Base-by-base conservation (phyloP, 2,329 filamentous ascomycete genomes). In the Penicillium sclerotigenum region DNA sequence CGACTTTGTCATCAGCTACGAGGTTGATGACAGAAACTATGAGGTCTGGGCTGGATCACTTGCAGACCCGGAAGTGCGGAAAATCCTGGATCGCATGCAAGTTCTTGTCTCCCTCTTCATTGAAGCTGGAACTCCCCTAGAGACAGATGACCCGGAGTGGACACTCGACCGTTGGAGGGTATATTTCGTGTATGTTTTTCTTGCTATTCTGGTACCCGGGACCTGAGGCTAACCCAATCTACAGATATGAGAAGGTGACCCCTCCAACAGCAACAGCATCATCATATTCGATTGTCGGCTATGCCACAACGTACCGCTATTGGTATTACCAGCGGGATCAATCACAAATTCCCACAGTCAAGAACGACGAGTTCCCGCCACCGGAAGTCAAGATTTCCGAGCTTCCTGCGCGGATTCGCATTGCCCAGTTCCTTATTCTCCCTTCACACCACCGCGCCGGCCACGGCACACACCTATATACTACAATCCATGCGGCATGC, bases 371-470 rank as follows among this genome's bases (percentile, higher is more conserved):
- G 28, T 77, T 77, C 58, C 77, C 75, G 28, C 77, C 49, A 56
- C 71, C 62, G 67, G 76, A 71, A 50, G 69, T 80, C 46, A 68
- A 74, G n/a, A 78, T 87, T 61, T 72, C 83, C 5, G 77, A 87
- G 47, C 81, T 92, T 2, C 88, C 90, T 13, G 88, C 87, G 65
- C 86, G 93, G 37, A 85, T 90, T 57, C 84, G 95, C 42, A 90
- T 99, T 62, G 96, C 93, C 0, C 94, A 99, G 72, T 97, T 97
- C 73, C 70, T 99, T 58, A 87, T 99, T 60, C 80, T 99, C 11
- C 92, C 92, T 2, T 88, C 91, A 6, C 96, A 91, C 73, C 92
- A 97, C 71, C 82, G 84, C 59, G 84, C 86, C 59, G 91, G 91
- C 16, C 86, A 93, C 47, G 94, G 93, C 34, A 83, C 86, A 11